phyloP scores from a whole-genome alignment of 2,329 filamentous ascomycete species.

The Fonsecaea multimorphosa region DNA sequence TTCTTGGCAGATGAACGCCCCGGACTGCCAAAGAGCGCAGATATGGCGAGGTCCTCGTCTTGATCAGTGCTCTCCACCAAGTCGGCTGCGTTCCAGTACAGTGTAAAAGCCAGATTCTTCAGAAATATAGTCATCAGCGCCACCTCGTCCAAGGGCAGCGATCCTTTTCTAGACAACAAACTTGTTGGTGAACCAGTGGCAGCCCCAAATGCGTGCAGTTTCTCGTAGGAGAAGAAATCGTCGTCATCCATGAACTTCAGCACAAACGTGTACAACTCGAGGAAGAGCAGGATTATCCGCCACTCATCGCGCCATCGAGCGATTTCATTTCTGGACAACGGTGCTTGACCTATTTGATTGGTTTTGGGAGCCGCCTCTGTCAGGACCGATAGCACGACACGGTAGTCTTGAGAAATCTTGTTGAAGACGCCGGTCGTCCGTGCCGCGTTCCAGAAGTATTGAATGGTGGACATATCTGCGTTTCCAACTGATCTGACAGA shows the following conservation, averaged over 20 bases:
- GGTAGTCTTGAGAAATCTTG: constrained; percentile 63
- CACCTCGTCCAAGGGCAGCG: constrained; percentile 73
- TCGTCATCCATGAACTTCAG: constrained; percentile 94
- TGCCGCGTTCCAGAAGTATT: constrained; percentile 81
- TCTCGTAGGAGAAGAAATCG: constrained; percentile 72
- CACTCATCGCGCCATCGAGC: constrained; percentile 71
- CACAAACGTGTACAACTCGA: constrained; percentile 93
- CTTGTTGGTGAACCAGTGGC: constrained; percentile 56
- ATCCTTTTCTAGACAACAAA: constrained; percentile 65
- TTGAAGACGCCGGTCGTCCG: constrained; percentile 63
- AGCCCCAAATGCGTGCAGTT: constrained; percentile 41
- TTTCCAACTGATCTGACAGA: constrained; percentile 51
- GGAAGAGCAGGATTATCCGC: constrained; percentile 85
- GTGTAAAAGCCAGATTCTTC: constrained; percentile 86
- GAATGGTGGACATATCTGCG: constrained; percentile 67
- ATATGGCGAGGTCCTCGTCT: constrained; percentile 40
- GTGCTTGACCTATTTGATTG: constrained; percentile 46
- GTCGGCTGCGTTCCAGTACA: constrained; percentile 83
- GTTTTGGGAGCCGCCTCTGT: constrained; percentile 50
- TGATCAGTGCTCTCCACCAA: constrained; percentile 54
- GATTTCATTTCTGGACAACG: constrained; percentile 41
- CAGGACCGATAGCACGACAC: constrained; percentile 64
- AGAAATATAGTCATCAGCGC: constrained; percentile 79
- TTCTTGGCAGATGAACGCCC: constrained; percentile 30
- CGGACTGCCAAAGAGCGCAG: constrained; percentile 35